Base-by-base conservation (phyloP, 805 yeast species). In the Candida palmyrensis region DNA sequence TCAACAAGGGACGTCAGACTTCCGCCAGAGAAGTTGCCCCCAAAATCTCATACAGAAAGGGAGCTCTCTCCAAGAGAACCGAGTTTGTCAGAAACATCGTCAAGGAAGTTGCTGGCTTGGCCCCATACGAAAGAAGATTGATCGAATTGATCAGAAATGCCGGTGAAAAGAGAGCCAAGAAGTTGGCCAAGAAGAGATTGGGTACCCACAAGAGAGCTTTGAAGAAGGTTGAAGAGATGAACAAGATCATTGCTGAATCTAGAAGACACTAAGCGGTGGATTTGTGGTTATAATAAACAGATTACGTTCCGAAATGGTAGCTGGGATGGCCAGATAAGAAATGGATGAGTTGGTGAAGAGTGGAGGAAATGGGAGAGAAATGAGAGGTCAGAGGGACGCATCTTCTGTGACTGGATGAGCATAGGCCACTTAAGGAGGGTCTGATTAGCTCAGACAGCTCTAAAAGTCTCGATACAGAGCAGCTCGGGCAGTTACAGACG, bases 111-210 rank as follows among this genome's bases (percentile, higher is more conserved):
- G 75, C 95, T 56, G 98, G 98, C 70, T 80, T 92, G 66, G 96
- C 99, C 53, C 98, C 99, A 75, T 92, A 92, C 74, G 99, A 92
- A 79, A 89, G 96, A 81, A 89, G 99, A 78, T 82, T 92, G 69
- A 84, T 94, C 64, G 99, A 92, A 78, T 81, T 92, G 76, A 80
- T 92, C 83, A 92, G 98, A 82, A 92, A 94, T 79, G 89, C 96
- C 69, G 96, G 96, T 82, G 99, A 92, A 78, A 92, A 92, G 95
- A 92, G 97, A 80, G 98, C 99, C 57, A 86, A 92, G 87, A 92
- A 92, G 88, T 88, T 92, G 67, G 97, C 97, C 55, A 92, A 92
- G 92, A 92, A 86, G 95, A 90, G 92, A 86, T 86, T 92, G 67
- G 99, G 99, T 77, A 87, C 98, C 61, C 95, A 90, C 83, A 82